A percentile compares a stretch with the other conserved stretches of the same genome.
Conservation (phyloP, 2,329 filamentous ascomycete genomes). For the Neofusicoccum parvum region DNA sequence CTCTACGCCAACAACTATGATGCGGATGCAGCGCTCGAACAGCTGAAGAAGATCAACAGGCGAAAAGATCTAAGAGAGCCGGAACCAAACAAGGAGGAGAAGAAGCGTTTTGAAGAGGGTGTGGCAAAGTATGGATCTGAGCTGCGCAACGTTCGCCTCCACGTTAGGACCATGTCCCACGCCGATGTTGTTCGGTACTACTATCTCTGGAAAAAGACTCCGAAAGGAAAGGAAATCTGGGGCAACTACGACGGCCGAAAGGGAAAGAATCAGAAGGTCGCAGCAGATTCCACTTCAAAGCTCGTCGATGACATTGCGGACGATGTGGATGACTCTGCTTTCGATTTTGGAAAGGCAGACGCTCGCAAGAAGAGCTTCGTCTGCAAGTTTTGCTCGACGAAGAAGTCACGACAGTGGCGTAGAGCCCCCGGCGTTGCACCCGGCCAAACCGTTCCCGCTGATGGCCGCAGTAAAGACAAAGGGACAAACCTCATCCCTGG, state of each 20-base stretch:
- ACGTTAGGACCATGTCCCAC: constrained; percentile 80
- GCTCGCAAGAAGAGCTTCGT: constrained; percentile 80
- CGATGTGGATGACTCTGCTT: constrained; percentile 91
- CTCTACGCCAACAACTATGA: constrained; percentile 75
- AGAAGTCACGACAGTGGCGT: constrained; percentile 84
- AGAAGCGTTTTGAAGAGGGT: constrained; percentile 89
- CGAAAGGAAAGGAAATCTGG: constrained; percentile 84
- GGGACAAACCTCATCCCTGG: constrained; percentile 73
- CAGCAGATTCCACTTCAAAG: constrained; percentile 68
- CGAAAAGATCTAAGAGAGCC: constrained; percentile 80
- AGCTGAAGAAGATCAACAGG: constrained; percentile 68
- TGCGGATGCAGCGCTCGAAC: constrained; percentile 67
- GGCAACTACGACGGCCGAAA: constrained; percentile 84
- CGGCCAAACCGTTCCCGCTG: constrained; percentile 67
- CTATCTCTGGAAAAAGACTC: constrained; percentile 97
- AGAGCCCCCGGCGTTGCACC: constrained; percentile 78
- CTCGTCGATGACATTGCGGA: constrained; percentile 91
- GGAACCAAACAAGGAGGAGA: constrained; percentile 72
- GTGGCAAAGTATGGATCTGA: constrained; percentile 91
- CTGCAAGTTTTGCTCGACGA: constrained; percentile 89
- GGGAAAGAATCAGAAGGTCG: constrained; percentile 79
- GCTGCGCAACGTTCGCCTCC: constrained; percentile 76
- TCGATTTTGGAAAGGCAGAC: constrained; percentile 82
- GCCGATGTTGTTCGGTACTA: constrained; percentile 88
- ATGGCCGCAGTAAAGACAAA: constrained; percentile 79